phyloP scores from a whole-genome alignment of 495 filamentous ascomycete species.

The Tuber microsphaerosporum region DNA sequence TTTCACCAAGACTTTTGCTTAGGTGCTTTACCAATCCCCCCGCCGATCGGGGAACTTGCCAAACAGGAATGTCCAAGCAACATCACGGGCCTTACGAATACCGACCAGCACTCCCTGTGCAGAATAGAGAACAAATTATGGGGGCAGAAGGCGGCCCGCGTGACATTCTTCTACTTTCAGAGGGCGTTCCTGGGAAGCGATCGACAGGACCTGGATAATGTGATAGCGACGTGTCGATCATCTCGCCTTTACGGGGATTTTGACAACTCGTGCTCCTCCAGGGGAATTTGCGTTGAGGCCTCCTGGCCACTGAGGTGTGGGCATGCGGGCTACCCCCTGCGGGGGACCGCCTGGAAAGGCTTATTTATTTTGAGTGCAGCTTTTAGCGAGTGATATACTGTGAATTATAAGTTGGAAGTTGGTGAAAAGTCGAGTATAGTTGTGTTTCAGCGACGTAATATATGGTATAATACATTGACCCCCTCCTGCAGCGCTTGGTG shows the following conservation, averaged over 20 bases:
- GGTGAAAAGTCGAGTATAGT: not conserved
- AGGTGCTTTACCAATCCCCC: not conserved
- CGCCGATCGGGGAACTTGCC: not conserved
- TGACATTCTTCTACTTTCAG: not conserved
- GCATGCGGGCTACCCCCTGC: not conserved
- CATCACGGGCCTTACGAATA: not conserved
- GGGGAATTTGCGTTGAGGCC: too few species aligned
- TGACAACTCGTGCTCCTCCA: not conserved
- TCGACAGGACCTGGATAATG: not conserved
- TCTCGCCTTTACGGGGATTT: not conserved
- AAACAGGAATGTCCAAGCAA: not conserved
- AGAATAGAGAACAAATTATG: not conserved
- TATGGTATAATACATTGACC: not conserved
- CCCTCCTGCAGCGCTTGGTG: not conserved
- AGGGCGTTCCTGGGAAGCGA: not conserved
- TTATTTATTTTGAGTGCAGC: not conserved
- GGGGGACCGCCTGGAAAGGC: not conserved
- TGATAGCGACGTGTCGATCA: not conserved
- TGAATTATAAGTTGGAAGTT: slow-evolving; percentile 2
- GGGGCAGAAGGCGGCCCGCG: not conserved
- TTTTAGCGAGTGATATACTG: not conserved
- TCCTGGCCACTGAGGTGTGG: not conserved
- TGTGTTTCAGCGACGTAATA: not conserved
- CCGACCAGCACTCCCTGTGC: not conserved
- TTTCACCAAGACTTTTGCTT: too few species aligned